These are phyloP conservation scores for Botrytis sinoallii DNA, from an alignment of 2,329 filamentous ascomycete genomes.

Conservation along the genomic window DNA sequence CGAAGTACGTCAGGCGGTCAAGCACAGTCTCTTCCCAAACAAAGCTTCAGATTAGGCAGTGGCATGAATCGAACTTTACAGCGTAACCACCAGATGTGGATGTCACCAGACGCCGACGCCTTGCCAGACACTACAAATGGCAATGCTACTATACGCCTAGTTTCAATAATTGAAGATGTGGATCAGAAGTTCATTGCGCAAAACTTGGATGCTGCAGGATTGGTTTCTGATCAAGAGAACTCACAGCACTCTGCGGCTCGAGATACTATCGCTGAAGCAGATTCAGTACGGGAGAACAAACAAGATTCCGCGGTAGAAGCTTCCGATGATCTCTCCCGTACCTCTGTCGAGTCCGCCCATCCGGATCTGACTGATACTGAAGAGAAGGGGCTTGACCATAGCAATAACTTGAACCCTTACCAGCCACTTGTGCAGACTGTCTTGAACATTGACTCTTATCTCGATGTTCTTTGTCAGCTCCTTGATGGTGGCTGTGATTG, in stretches of 20 bases:
- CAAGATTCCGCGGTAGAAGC: background rate
- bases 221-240: background rate
- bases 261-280: background rate
- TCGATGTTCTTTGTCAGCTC: slow-evolving; percentile 74
- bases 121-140: slow-evolving; percentile 46
- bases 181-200: slow-evolving; percentile 4
- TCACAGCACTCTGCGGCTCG: background rate
- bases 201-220: background rate
- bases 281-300: background rate
- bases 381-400: background rate
- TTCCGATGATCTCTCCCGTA: background rate
- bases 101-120: slow-evolving; percentile 53
- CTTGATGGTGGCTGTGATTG: slow-evolving; percentile 74
- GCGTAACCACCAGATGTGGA: slow-evolving; percentile 55
- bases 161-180: slow-evolving; percentile 27
- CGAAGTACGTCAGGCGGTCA: slow-evolving; percentile 37
- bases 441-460: slow-evolving; percentile 50
- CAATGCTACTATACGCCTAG: slow-evolving; percentile 36
- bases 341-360: background rate
- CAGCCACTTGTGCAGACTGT: slow-evolving; percentile 13
- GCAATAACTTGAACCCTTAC: background rate
- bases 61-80: slow-evolving; percentile 33
- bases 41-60: slow-evolving; percentile 36
- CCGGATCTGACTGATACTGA: background rate
- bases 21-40: slow-evolving; percentile 37